Percentiles rank a stretch among this genome's conserved stretches.
Evolutionary conservation across 176 grass and related monocot genomes (phyloP).

Genomic region (Musa beccarii): DNA sequence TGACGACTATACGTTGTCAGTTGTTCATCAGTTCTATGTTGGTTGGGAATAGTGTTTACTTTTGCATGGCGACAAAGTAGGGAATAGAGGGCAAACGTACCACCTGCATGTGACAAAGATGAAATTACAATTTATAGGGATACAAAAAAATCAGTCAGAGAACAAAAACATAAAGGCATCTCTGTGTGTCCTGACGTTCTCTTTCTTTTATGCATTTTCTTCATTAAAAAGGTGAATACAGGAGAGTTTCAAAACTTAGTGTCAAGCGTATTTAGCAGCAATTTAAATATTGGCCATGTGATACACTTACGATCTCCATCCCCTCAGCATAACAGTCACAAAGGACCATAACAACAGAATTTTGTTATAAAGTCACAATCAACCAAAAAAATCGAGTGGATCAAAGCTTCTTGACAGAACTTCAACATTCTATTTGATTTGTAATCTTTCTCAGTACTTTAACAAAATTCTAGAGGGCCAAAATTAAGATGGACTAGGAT

Average conservation of each 20-base stretch:
- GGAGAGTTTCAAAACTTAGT: background rate
- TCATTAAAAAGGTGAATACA: background rate
- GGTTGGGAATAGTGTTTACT: constrained; percentile 83
- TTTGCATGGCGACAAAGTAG: constrained; percentile 79
- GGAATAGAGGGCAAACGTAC: constrained; percentile 91
- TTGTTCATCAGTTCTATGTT: constrained; percentile 84
- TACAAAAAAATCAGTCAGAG: background rate
- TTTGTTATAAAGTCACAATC: background rate
- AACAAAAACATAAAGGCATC: background rate
- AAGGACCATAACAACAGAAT: background rate
- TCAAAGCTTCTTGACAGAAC: background rate
- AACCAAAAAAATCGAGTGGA: background rate
- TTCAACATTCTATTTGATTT: constrained; percentile 1
- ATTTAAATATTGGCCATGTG: background rate
- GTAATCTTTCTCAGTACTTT: background rate
- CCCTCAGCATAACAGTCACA: background rate
- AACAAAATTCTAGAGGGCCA: background rate
- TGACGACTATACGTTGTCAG: constrained; percentile 76
- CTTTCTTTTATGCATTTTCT: background rate
- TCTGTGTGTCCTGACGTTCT: background rate
- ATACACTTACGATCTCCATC: background rate
- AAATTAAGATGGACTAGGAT: background rate
- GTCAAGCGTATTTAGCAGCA: background rate
- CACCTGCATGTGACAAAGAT: constrained; percentile 36
- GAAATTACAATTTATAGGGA: constrained; percentile 10